Conservation (phyloP, 2,329 filamentous ascomycete species). For the Neocatenulostroma microsporum region DNA sequence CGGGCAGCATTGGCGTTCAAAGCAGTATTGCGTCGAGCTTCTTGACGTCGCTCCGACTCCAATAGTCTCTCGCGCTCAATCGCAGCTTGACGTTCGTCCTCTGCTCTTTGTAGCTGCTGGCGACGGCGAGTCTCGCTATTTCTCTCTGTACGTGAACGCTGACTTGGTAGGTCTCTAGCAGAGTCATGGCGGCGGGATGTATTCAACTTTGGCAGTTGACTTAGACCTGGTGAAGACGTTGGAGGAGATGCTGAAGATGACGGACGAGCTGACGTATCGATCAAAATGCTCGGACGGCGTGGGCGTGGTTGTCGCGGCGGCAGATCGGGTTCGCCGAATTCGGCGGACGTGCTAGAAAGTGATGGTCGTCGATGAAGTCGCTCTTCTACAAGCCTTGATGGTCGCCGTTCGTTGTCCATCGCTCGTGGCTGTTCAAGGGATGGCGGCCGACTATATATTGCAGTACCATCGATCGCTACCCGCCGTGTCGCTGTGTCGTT, state of each 20-base stretch:
- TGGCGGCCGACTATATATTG: slow-evolving; percentile 18
- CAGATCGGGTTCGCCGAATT: slow-evolving; percentile 12
- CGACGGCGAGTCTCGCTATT: not conserved
- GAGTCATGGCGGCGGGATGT: slow-evolving; percentile 13
- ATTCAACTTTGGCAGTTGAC: slow-evolving; percentile 11
- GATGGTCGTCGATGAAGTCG: slow-evolving; percentile 9
- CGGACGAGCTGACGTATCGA: slow-evolving; percentile 7
- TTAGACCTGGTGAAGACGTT: slow-evolving; percentile 16
- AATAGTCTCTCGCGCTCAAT: slow-evolving; percentile 9
- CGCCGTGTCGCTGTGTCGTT: slow-evolving; percentile 1
- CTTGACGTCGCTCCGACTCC: slow-evolving; percentile 12
- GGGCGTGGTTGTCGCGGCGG: slow-evolving; percentile 1
- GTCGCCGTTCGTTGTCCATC: slow-evolving; percentile 13
- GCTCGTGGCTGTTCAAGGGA: slow-evolving; percentile 16
- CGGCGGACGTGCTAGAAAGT: slow-evolving; percentile 11
- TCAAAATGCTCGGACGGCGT: slow-evolving; percentile 8
- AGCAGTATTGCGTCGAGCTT: slow-evolving; percentile 4
- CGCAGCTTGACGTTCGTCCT: slow-evolving; percentile 12
- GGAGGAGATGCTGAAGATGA: slow-evolving; percentile 6
- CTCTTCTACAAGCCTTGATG: slow-evolving; percentile 1
- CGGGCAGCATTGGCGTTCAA: too few relatives aligned
- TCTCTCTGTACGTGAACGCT: slow-evolving; percentile 1
- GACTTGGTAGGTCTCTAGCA: slow-evolving; percentile 8
- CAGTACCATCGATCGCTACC: slow-evolving; percentile 18
- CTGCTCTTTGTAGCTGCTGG: slow-evolving; percentile 1